Evolutionary conservation across 495 filamentous ascomycete genomes (phyloP), one percentile per base, ranked within the genome.

Genomic region (Aspergillus ellipticus): DNA sequence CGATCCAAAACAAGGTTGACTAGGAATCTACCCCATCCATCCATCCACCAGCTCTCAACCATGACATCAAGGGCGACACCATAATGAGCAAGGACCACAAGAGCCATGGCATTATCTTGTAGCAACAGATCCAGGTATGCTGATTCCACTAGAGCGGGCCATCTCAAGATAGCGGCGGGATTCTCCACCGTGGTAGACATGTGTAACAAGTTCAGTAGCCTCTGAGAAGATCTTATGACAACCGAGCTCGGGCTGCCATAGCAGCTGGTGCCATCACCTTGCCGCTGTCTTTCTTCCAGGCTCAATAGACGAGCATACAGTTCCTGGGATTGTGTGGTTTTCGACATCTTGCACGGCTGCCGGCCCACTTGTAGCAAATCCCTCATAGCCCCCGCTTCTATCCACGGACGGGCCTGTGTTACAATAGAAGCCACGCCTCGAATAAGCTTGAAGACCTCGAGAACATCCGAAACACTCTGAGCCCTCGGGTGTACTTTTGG

Each of bases 371-470:
- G 33, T 2, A 60, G 45, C 6, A 60, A 19, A 33, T 31, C 49
- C 17, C 52, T 24, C 57, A 59, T 59, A 4, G 26, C 21, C 2
- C 61, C 56, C 9, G 49, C 33, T 42, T 56, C 56, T 21, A 65
- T 56, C 46, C 58, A 65, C 5, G 56, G 42, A 1, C 49, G 46
- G 8, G 58, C 51, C 19, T 55, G 48, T 4, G 47, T 26, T 9
- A 65, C 59, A 9, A 65, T 39, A 21, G 59, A 59, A 11, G 29
- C 53, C 19, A 28, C 42, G 10, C 59, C 47, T 11, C 54, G 54
- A 15, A 61, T 26, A 10, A 61, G 33, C 39, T 55, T 47, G 46
- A 57, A 49, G 16, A 59, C n/a, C 7, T 59, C 37, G 35, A 55
- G 35, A 11, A 55, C 48, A 42, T 57, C 47, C 22, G 45, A 24